Evolutionary conservation across 352 stramenopile species (phyloP), one percentile per base, ranked within the genome.

Genomic region (Globisporangium cederbergense): DNA sequence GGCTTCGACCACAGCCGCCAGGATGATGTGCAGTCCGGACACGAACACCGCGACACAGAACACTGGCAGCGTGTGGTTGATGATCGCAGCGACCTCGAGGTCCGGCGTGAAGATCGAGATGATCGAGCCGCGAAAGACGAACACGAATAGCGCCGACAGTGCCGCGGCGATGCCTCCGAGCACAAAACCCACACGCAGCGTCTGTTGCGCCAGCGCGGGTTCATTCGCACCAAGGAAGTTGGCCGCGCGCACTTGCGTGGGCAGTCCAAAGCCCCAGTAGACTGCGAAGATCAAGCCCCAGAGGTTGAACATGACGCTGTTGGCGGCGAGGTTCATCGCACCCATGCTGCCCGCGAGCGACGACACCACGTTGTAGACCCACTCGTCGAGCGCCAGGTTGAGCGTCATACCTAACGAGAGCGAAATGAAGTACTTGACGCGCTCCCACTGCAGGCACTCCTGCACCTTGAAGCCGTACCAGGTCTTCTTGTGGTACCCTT

Each of bases 231-330:
- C 83, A 3, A 94, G 70, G 42, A 89, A 92, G 54, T 92, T 94
- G 46, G 86, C 86, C 0, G 73, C 70, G 14, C 83, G 81, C 62
- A 94, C 86, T 75, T 94, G 86, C 6, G 80, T 91, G 6, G 86
- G 81, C 20, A 91, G 71, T 16, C 81, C 86, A 69, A 94, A 91
- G 60, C 86, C 86, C 86, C 86, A 94, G 61, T 90, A 94, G n/a
- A 95, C 65, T 13, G 76, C 84, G 45, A 90, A 95, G 64, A 95
- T 80, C 47, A 95, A 78, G 0, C 82, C 83, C 83, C 86, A 95
- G 38, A 95, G 71, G 62, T 87, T 91, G 66, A 88, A 92, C 45
- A 95, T 72, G 45, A 95, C 86, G 62, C 79, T 90, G 76, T 92
- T 93, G 20, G 83, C 86, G 1, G 86, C 85, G 9, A 95, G 60